phyloP scores from a whole-genome alignment of 371 early-diverging fungal species.

The Rhizopus sp. region DNA sequence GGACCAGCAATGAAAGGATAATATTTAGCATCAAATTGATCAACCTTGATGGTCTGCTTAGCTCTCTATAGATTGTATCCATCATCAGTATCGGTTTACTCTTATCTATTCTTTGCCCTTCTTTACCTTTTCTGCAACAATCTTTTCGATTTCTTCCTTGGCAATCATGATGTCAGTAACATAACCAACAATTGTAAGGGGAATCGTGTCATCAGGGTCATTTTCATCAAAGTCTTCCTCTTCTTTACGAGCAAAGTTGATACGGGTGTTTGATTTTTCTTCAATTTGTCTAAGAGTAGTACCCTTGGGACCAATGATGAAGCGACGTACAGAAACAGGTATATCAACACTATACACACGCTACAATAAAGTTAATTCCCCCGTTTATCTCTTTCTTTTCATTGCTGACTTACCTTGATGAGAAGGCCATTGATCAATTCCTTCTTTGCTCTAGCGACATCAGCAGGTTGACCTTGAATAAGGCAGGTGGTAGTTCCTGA shows the following conservation, averaged over 20 bases:
- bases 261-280: conserved; percentile 73
- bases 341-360: conserved; percentile 64
- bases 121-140: conserved; percentile 75
- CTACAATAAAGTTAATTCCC: conserved; percentile 19
- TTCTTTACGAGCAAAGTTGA: conserved; percentile 69
- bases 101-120: neutral
- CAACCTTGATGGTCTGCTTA: conserved; percentile 57
- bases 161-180: conserved; percentile 81
- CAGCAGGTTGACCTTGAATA: conserved; percentile 79
- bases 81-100: neutral
- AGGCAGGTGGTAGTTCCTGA: conserved; percentile 82
- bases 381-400: neutral
- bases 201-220: conserved; percentile 57
- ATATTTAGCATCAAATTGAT: conserved; percentile 61
- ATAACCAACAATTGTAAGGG: conserved; percentile 86
- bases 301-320: conserved; percentile 87
- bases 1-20: conserved; percentile 86
- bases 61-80: conserved; percentile 42
- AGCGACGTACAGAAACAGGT: conserved; percentile 80
- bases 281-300: conserved; percentile 76
- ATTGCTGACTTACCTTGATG: conserved; percentile 60
- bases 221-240: conserved; percentile 49
- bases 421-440: conserved; percentile 76
- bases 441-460: conserved; percentile 79
- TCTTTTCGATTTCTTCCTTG: conserved; percentile 81